Evolutionary conservation across 2,329 filamentous ascomycete genomes (phyloP).

Genomic region (Aureobasidium sp.): DNA sequence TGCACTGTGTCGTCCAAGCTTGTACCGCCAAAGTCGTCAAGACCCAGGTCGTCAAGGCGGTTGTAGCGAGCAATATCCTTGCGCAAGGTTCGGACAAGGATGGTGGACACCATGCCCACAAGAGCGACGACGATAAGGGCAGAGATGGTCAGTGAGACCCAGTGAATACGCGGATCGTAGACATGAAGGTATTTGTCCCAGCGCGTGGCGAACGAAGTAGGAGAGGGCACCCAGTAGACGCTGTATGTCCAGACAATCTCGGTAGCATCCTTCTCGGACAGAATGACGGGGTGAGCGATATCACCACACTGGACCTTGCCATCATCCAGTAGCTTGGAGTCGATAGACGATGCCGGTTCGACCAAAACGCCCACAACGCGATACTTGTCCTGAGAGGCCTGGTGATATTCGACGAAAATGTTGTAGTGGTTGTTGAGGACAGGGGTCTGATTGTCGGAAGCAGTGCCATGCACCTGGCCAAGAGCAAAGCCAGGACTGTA

Average conservation of each 20-base stretch:
- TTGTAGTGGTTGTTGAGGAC: conserved; percentile 93
- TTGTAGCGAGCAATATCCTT: conserved; percentile 98
- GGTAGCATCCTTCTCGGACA: conserved; percentile 55
- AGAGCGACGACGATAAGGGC: conserved; percentile 91
- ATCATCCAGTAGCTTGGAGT: conserved; percentile 46
- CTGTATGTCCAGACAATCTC: conserved; percentile 84
- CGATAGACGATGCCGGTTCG: conserved; percentile 65
- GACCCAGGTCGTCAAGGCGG: conserved; percentile 78
- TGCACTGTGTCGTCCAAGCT: conserved; percentile 83
- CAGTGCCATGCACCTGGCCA: conserved; percentile 55
- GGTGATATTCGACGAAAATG: conserved; percentile 87
- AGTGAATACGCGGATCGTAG: conserved; percentile 95
- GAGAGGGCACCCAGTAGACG: conserved; percentile 77
- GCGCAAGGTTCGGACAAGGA: conserved; percentile 76
- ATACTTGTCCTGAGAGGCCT: conserved; percentile 64
- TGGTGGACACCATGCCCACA: conserved; percentile 85
- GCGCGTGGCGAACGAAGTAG: conserved; percentile 87
- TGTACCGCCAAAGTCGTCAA: conserved; percentile 80
- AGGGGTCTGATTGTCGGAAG: conserved; percentile 44
- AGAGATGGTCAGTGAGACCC: conserved; percentile 96
- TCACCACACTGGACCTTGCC: conserved; percentile 58
- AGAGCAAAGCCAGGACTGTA: conserved; percentile 89
- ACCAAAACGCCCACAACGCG: conserved; percentile 90
- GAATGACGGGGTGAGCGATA: conserved; percentile 50
- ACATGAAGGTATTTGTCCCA: conserved; percentile 99